These are phyloP conservation scores for Diplodia corticola DNA, from an alignment of 2,329 filamentous ascomycete species.

Conservation along the genomic window DNA sequence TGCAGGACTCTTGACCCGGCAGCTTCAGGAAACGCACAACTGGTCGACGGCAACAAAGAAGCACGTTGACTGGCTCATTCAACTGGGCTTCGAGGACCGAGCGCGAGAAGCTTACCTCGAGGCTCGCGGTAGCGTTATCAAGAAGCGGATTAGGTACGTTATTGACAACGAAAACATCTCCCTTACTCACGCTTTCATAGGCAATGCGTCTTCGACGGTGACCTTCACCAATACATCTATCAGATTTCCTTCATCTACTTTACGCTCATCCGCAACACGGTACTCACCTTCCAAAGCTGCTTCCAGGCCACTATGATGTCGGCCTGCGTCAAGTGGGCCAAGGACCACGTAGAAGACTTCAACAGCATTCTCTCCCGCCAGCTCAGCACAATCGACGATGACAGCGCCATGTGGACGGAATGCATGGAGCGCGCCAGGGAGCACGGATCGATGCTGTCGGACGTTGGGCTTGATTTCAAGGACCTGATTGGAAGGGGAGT, in stretches of 20 bases:
- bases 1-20: constrained; percentile 72
- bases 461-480: constrained; percentile 87
- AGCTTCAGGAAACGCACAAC: constrained; percentile 75
- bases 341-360: constrained; percentile 88
- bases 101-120: constrained; percentile 85
- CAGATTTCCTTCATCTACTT: constrained; percentile 96
- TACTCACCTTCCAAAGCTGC: constrained; percentile 75
- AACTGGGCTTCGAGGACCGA: constrained; percentile 85
- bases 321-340: constrained; percentile 97
- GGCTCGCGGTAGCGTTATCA: constrained; percentile 74
- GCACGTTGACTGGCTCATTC: constrained; percentile 79
- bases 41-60: constrained; percentile 75
- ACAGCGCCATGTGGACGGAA: constrained; percentile 74
- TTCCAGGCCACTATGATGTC: constrained; percentile 88
- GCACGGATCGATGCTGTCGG: constrained; percentile 75
- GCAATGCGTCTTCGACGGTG: constrained; percentile 93
- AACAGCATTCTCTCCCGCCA: constrained; percentile 80
- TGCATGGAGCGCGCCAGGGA: constrained; percentile 81
- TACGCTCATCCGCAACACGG: constrained; percentile 88
- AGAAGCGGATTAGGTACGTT: constrained; percentile 73
- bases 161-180: constrained; percentile 5
- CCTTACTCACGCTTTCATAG: constrained; percentile 48
- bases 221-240: constrained; percentile 90
- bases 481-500: constrained; percentile 65
- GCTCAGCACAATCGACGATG: constrained; percentile 78